Conservation (phyloP, 495 filamentous ascomycete species). For the Pseudoneurospora amorphoporcata region DNA sequence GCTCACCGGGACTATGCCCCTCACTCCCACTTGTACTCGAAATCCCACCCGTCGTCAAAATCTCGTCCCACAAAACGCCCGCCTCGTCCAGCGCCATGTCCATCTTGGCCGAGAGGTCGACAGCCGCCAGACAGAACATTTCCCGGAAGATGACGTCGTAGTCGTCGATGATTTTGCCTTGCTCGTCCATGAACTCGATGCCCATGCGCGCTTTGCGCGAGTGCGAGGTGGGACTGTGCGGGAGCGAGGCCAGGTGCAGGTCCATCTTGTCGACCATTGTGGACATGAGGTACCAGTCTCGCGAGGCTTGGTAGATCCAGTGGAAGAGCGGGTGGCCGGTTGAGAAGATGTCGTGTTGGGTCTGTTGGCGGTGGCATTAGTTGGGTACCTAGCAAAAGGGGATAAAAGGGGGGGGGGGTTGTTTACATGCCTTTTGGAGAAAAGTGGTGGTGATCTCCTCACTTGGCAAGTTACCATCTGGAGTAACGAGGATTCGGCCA, state of each 20-base stretch:
- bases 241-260: conserved; percentile 39
- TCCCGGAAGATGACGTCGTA: conserved; percentile 78
- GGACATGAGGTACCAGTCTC: conserved; percentile 60
- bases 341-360: conserved; percentile 66
- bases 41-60: conserved; percentile 50
- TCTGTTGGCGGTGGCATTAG: conserved; percentile 24
- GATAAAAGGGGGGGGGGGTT: conserved; percentile 23
- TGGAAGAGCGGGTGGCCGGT: conserved; percentile 72
- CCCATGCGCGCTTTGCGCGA: conserved; percentile 13
- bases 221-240: conserved; percentile 13
- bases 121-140: conserved; percentile 72
- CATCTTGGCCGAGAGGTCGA: conserved; percentile 57
- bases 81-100: conserved; percentile 50
- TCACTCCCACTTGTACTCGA: background rate
- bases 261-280: conserved; percentile 61
- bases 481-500: conserved; percentile 67
- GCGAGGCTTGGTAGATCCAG: conserved; percentile 74
- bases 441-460: conserved; percentile 73
- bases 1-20: background rate
- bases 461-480: conserved; percentile 70
- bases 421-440: conserved; percentile 40
- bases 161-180: conserved; percentile 43
- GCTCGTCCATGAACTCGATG: conserved; percentile 27
- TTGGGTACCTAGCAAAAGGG: background rate
- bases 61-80: conserved; percentile 70